phyloP scores from a whole-genome alignment of 805 yeast species.

The Candida xiaguanensis region DNA sequence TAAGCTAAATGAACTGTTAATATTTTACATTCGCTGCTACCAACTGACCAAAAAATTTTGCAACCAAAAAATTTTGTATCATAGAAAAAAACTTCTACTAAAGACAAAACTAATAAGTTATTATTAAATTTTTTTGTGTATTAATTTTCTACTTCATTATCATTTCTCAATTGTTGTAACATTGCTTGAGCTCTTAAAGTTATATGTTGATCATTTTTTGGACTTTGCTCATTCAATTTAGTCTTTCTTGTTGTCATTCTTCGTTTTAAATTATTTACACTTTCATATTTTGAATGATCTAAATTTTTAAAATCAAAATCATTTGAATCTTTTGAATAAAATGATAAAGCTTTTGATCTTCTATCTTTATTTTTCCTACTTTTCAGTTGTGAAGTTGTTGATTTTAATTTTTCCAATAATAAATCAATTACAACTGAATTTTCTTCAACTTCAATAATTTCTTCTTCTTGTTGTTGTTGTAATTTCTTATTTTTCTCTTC shows the following conservation, averaged over 20 bases:
- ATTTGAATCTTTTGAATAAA: constrained; percentile 20
- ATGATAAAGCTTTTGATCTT: constrained; percentile 31
- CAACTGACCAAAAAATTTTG: too few species aligned
- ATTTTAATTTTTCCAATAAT: constrained; percentile 28
- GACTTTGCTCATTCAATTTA: not conserved
- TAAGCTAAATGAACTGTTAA: too few species aligned
- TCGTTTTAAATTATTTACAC: constrained; percentile 34
- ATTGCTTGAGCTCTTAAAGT: constrained; percentile 39
- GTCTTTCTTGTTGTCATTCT: constrained; percentile 32
- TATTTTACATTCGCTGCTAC: too few species aligned
- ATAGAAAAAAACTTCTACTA: too few species aligned
- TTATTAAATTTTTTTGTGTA: too few species aligned
- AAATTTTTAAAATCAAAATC: not conserved
- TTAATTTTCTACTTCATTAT: too few species aligned
- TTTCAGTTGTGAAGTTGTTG: constrained; percentile 21
- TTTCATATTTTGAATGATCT: constrained; percentile 29
- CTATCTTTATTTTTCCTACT: constrained; percentile 18
- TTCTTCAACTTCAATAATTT: constrained; percentile 11
- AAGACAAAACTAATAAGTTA: too few species aligned
- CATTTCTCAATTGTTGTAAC: constrained; percentile 31
- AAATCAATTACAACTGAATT: constrained; percentile 29
- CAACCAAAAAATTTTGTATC: too few species aligned
- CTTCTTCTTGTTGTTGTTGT: constrained; percentile 16
- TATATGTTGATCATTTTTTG: constrained; percentile 23
- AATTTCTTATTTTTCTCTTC: constrained; percentile 20